Evolutionary conservation across 768 basidiomycete species (phyloP), one percentile per base, ranked within the genome.

Genomic region (Porpolomopsis calyptriformis): DNA sequence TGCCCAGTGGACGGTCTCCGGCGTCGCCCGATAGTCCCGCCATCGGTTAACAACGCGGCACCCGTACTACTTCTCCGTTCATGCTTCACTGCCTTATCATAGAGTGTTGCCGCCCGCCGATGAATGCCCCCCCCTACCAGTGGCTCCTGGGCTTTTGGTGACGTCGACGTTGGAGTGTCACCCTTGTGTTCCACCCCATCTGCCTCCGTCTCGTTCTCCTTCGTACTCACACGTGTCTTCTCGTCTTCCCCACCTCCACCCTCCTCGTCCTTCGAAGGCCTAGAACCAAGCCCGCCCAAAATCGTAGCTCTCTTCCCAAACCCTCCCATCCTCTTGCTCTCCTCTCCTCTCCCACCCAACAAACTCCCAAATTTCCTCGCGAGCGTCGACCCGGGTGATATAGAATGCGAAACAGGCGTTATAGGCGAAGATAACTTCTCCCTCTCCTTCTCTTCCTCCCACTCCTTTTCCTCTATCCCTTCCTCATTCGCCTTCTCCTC

Each of bases 21-120:
- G 61, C 77, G 73, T 3, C 86, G 70, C 8, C 81, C 80, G 48
- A 84, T 71, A 3, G 80, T 77, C 12, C 77, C 79, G 10, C 71
- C 73, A 20, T 68, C 50, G 39, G 52, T 52, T 55, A 69, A 58
- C 31, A 76, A 69, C 33, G 79, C 76, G 19, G 76, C 84, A 22
- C 85, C 81, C 0, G 82, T 84, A 55, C 84, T 87, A 56, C 83
- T 85, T 56, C 87, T 64, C 56, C 86, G 69, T 52, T 85, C 82
- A 57, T 89, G 86, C 35, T 79, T 68, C 11, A 69, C 65, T 19
- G 78, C 64, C 11, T 78, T 69, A 59, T 89, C 86, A 26, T 88
- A 58, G 29, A 88, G 71, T 12, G 86, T 87, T 47, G 85, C 84
- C 3, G 85, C 85, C 4, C 86, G 71, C 18, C 86, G 74, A 61